These are phyloP conservation scores for Globisporangium camurandrum DNA, from an alignment of 352 stramenopile species.

Conservation along the genomic window DNA sequence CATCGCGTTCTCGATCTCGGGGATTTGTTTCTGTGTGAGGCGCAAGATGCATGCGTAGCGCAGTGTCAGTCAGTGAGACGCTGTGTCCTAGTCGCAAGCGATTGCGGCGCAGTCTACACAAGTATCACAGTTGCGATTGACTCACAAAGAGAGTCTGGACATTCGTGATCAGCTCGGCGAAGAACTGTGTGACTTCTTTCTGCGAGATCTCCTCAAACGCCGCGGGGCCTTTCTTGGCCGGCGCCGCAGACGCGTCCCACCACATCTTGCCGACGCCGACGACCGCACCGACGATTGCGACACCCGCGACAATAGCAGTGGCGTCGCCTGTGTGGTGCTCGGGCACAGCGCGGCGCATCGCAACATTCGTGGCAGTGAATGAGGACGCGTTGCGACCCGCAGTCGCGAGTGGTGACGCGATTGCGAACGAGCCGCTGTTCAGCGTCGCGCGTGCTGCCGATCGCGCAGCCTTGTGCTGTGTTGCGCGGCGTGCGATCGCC, in stretches of 20 bases:
- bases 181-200: slow-evolving; percentile 57
- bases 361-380: too few species aligned
- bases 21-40: slow-evolving; percentile 43
- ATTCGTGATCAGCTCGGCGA: slow-evolving; percentile 55
- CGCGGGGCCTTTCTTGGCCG: background rate
- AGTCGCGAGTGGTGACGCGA: background rate
- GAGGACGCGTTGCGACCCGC: slow-evolving; percentile 1
- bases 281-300: slow-evolving; percentile 60
- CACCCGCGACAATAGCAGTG: slow-evolving; percentile 54
- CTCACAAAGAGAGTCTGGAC: slow-evolving; percentile 63
- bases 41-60: too few species aligned
- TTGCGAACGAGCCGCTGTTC: background rate
- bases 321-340: slow-evolving; percentile 39
- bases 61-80: background rate
- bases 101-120: background rate
- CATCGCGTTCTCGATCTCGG: slow-evolving; percentile 54
- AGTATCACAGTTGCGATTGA: background rate
- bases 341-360: slow-evolving; percentile 2
- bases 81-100: background rate
- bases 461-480: slow-evolving; percentile 15
- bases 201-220: slow-evolving; percentile 53
- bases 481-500: slow-evolving; percentile 21
- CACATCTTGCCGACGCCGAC: slow-evolving; percentile 81
- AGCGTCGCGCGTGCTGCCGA: slow-evolving; percentile 1
- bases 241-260: slow-evolving; percentile 63